phyloP scores from a whole-genome alignment of 345 rosid species.

The Trapa incisa region DNA sequence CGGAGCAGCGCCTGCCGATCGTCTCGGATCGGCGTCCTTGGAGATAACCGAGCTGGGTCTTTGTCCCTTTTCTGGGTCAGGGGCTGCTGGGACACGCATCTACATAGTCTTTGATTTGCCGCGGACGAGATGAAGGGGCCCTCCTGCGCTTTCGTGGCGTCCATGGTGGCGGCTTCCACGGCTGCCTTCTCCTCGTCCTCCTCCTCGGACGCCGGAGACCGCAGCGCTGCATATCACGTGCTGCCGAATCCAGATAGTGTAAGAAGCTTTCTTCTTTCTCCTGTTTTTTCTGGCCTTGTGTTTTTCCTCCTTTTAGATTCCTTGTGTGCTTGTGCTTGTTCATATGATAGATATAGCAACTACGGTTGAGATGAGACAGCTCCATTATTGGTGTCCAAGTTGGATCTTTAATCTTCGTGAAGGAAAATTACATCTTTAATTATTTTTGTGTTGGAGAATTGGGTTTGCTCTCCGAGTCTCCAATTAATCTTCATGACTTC shows the following conservation, averaged over 20 bases:
- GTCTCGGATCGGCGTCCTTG: neutral
- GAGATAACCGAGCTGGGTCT: neutral
- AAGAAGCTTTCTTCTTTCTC: neutral
- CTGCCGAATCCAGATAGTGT: neutral
- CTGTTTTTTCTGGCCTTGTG: neutral
- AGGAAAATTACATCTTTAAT: no score
- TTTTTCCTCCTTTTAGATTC: neutral
- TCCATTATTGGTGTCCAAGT: no score
- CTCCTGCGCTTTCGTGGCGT: conserved; percentile 26
- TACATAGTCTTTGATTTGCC: neutral
- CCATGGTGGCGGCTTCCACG: conserved; percentile 37
- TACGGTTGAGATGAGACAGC: no score
- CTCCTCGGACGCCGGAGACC: neutral
- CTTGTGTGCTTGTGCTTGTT: neutral
- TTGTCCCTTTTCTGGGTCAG: neutral
- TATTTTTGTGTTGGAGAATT: no score
- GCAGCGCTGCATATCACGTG: neutral
- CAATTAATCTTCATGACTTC: no score
- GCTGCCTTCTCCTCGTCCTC: conserved; percentile 27
- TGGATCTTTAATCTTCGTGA: no score
- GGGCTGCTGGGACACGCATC: neutral
- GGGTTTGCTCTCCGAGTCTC: no score
- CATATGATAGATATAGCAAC: no score
- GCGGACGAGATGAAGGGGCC: conserved; percentile 10
- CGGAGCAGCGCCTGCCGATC: neutral